Evolutionary conservation across 352 stramenopile species (phyloP).

Genomic region (Phytophthora macrochlamydospora): DNA sequence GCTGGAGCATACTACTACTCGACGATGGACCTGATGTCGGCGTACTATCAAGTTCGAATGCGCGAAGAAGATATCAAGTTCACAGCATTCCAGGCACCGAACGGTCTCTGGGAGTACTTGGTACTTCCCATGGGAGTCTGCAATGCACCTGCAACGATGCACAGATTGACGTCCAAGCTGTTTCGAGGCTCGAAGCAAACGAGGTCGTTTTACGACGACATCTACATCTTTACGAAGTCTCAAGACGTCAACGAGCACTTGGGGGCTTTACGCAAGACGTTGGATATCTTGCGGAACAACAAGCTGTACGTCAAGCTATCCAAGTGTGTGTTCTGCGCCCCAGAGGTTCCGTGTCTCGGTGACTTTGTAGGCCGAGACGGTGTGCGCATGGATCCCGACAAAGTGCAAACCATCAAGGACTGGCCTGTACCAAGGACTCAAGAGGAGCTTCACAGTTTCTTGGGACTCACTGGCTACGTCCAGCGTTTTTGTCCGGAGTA

Average conservation of each 20-base stretch:
- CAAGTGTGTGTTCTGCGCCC: slow-evolving; percentile 19
- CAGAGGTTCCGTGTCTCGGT: slow-evolving; percentile 16
- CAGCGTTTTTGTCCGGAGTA: slow-evolving; percentile 2
- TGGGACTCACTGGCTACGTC: background rate
- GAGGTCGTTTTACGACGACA: background rate
- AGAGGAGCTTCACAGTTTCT: slow-evolving; percentile 2
- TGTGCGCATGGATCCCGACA: slow-evolving; percentile 12
- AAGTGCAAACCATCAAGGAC: slow-evolving; percentile 3
- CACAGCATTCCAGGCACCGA: too few species aligned
- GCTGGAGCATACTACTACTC: too few species aligned
- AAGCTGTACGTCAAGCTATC: slow-evolving; percentile 12
- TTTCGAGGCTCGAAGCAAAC: background rate
- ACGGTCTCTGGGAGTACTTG: too few species aligned
- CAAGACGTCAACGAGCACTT: too few species aligned
- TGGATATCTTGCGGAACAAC: background rate
- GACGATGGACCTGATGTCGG: too few species aligned
- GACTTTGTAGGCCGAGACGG: slow-evolving; percentile 16
- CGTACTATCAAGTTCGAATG: too few species aligned
- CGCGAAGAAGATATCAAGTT: too few species aligned
- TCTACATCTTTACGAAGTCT: background rate
- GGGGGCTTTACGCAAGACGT: too few species aligned
- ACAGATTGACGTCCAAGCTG: background rate
- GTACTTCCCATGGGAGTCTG: too few species aligned
- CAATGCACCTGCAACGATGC: too few species aligned
- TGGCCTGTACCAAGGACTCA: slow-evolving; percentile 10